Evolutionary conservation across 2,329 filamentous ascomycete species (phyloP).

Genomic region (Fusarium denticulatum): DNA sequence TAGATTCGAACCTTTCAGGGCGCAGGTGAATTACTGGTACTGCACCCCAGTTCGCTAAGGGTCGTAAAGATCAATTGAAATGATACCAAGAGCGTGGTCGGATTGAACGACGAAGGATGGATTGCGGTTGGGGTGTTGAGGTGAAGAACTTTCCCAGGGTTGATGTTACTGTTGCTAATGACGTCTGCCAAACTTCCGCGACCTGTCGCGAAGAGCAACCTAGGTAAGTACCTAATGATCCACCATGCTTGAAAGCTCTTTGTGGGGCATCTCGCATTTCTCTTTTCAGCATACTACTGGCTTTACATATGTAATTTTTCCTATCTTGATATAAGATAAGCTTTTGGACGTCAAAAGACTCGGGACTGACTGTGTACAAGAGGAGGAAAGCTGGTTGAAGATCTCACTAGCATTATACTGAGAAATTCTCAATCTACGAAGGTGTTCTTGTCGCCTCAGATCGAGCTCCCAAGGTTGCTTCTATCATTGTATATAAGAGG

Average conservation of each 20-base stretch:
- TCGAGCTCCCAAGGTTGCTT: background rate
- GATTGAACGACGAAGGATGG: conserved; percentile 22
- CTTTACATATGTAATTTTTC: background rate
- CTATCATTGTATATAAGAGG: background rate
- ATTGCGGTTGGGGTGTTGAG: conserved; percentile 12
- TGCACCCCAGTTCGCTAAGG: conserved; percentile 11
- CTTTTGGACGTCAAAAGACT: background rate
- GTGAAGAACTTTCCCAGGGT: conserved; percentile 32
- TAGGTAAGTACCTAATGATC: background rate
- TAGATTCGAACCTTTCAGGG: conserved; percentile 12
- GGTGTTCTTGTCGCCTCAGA: background rate
- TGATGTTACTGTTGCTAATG: conserved; percentile 28
- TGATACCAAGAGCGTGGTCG: background rate
- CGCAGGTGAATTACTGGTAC: background rate
- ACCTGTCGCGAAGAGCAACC: conserved; percentile 2
- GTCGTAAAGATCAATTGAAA: background rate
- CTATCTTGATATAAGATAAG: background rate
- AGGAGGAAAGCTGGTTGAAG: background rate
- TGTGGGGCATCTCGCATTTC: conserved; percentile 1
- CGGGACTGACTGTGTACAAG: background rate
- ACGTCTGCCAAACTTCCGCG: conserved; percentile 39
- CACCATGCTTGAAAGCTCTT: conserved; percentile 1
- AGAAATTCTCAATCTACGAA: background rate
- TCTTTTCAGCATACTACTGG: background rate
- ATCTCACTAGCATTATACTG: background rate